phyloP scores from a whole-genome alignment of 2,329 filamentous ascomycete genomes.

The Mycogone perniciosa region DNA sequence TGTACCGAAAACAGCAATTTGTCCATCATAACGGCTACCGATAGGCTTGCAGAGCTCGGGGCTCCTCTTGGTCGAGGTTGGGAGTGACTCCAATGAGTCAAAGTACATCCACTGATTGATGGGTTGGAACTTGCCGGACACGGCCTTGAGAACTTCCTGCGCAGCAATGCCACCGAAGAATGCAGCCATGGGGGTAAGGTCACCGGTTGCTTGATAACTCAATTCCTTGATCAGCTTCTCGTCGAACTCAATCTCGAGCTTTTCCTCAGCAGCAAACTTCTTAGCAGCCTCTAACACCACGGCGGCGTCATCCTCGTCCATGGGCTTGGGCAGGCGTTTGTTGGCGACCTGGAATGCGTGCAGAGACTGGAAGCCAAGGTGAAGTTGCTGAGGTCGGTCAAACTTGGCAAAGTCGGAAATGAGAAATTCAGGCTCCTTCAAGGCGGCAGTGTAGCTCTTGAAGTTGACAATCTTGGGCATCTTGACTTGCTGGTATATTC shows the following conservation, averaged over 20 bases:
- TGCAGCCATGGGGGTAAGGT: conserved; percentile 85
- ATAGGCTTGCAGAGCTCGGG: conserved; percentile 83
- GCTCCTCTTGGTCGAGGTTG: conserved; percentile 64
- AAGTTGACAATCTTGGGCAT: conserved; percentile 95
- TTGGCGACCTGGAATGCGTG: conserved; percentile 76
- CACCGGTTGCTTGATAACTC: conserved; percentile 88
- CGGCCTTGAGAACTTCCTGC: conserved; percentile 92
- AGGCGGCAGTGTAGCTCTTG: conserved; percentile 67
- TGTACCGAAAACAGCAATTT: conserved; percentile 91
- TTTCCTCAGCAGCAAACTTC: conserved; percentile 65
- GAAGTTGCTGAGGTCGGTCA: conserved; percentile 85
- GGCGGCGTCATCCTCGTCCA: conserved; percentile 76
- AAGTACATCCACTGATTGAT: conserved; percentile 96
- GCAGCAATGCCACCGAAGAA: conserved; percentile 92
- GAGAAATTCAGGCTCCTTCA: conserved; percentile 83
- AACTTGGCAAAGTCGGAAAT: conserved; percentile 98
- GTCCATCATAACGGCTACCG: conserved; percentile 86
- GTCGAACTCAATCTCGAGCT: conserved; percentile 64
- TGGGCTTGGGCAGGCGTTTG: conserved; percentile 69
- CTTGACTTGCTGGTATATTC: conserved; percentile 92
- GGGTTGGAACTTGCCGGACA: conserved; percentile 97
- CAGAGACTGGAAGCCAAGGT: conserved; percentile 86
- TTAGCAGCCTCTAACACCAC: conserved; percentile 72
- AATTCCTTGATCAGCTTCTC: conserved; percentile 90
- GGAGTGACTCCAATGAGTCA: conserved; percentile 93